Evolutionary conservation across 257 asterid genomes (phyloP).

Genomic region (Lavandula angustifolia): DNA sequence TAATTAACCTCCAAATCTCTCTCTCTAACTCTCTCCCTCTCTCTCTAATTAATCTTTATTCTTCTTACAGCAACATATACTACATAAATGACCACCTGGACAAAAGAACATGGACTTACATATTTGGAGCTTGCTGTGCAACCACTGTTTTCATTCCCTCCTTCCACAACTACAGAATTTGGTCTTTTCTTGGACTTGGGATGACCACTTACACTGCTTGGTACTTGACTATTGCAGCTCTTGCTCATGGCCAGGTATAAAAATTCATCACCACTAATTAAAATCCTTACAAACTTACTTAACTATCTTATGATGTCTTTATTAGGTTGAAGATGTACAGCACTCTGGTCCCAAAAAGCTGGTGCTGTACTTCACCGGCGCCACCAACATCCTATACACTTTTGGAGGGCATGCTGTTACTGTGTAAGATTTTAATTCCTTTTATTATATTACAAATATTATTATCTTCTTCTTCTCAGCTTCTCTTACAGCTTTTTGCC

Average conservation of each 20-base stretch:
- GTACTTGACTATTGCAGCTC: constrained; percentile 77
- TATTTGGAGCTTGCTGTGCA: constrained; percentile 99
- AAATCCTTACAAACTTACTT: too few relatives aligned
- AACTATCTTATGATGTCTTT: too few relatives aligned
- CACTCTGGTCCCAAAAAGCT: constrained; percentile 79
- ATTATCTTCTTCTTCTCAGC: constrained; percentile 30
- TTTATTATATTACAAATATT: background rate
- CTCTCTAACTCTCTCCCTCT: too few relatives aligned
- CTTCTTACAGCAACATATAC: constrained; percentile 70
- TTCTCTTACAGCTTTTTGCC: constrained; percentile 85
- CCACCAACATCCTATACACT: constrained; percentile 90
- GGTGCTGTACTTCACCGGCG: constrained; percentile 92
- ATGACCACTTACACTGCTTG: constrained; percentile 99
- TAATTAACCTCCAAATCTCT: constrained; percentile 13
- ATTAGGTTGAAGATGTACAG: constrained; percentile 63
- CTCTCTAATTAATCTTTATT: too few relatives aligned
- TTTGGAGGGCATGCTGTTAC: constrained; percentile 99
- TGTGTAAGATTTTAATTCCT: constrained; percentile 57
- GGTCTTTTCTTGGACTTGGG: constrained; percentile 96
- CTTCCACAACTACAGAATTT: constrained; percentile 88
- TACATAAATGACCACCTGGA: constrained; percentile 89
- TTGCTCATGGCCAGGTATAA: constrained; percentile 95
- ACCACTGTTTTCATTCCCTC: constrained; percentile 98
- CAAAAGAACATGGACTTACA: constrained; percentile 98
- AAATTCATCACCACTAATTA: too few relatives aligned